These are phyloP conservation scores for Cyberlindnera americana DNA, from an alignment of 805 yeast genomes.

Conservation along the genomic window DNA sequence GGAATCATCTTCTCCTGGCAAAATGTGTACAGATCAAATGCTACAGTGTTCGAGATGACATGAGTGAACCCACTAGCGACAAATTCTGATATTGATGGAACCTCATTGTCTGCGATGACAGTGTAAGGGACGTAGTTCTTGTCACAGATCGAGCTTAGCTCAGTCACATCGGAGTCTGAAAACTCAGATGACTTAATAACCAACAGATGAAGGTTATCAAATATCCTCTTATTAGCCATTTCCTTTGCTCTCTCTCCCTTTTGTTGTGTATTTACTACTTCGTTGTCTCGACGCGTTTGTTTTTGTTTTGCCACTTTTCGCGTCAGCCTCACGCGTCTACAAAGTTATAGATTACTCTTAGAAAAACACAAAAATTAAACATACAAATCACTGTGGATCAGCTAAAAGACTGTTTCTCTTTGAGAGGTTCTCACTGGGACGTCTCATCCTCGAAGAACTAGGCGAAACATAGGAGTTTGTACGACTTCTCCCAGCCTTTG, in stretches of 20 bases:
- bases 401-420: slow-evolving; percentile 20
- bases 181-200: slow-evolving; percentile 21
- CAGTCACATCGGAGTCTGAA: slow-evolving; percentile 12
- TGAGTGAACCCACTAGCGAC: slow-evolving; percentile 34
- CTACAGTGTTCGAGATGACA: slow-evolving; percentile 47
- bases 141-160: slow-evolving; percentile 21
- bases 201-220: slow-evolving; percentile 23
- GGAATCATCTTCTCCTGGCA: slow-evolving; percentile 58
- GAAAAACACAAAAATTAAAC: too few relatives aligned
- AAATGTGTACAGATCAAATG: slow-evolving; percentile 39
- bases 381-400: slow-evolving; percentile 1
- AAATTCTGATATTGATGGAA: slow-evolving; percentile 23
- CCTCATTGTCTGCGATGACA: slow-evolving; percentile 18
- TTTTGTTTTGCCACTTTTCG: slow-evolving; percentile 5
- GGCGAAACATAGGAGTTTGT: slow-evolving; percentile 13
- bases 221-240: slow-evolving; percentile 18
- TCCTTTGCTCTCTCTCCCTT: not conserved
- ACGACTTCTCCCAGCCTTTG: slow-evolving; percentile 16
- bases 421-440: slow-evolving; percentile 22
- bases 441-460: slow-evolving; percentile 11
- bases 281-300: slow-evolving; percentile 11
- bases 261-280: too few relatives aligned
- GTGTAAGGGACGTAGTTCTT: slow-evolving; percentile 26
- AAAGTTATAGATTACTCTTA: too few relatives aligned
- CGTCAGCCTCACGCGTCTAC: not conserved